These are phyloP conservation scores for Phlegmacium glaucopus DNA, from an alignment of 768 basidiomycete species.

Conservation along the genomic window DNA sequence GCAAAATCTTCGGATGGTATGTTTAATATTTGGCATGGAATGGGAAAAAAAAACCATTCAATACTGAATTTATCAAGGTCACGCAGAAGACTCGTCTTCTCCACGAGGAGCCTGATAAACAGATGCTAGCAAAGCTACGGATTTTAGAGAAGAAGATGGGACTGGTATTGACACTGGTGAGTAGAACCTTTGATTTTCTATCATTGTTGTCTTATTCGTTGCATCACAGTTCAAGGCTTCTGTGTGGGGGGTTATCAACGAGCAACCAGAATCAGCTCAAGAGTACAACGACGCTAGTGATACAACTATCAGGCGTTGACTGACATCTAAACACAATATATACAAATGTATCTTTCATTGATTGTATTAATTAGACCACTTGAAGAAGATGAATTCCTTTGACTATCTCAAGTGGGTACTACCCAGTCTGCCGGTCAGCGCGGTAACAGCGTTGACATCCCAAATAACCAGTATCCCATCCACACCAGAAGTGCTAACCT, in stretches of 20 bases:
- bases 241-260: conserved; percentile 91
- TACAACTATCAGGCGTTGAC: conserved; percentile 21
- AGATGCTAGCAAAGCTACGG: conserved; percentile 71
- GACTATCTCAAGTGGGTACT: conserved; percentile 39
- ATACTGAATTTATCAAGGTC: conserved; percentile 38
- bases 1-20: conserved; percentile 73
- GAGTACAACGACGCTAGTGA: conserved; percentile 24
- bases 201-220: not conserved
- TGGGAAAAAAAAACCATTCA: not conserved
- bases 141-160: conserved; percentile 93
- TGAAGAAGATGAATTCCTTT: not conserved
- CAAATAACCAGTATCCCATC: conserved; percentile 94
- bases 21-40: conserved; percentile 17
- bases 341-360: conserved; percentile 5
- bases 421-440: conserved; percentile 49
- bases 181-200: conserved; percentile 17
- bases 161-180: conserved; percentile 86
- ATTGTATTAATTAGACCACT: not conserved
- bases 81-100: conserved; percentile 65
- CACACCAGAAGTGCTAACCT: conserved; percentile 89
- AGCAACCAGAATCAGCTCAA: conserved; percentile 46
- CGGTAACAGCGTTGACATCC: conserved; percentile 62
- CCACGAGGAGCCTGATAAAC: conserved; percentile 73
- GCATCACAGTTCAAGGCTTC: conserved; percentile 84
- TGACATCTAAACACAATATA: not conserved